Evolutionary conservation across 2,329 filamentous ascomycete genomes (phyloP).

Genomic region (Sarocladiaceae sp.): DNA sequence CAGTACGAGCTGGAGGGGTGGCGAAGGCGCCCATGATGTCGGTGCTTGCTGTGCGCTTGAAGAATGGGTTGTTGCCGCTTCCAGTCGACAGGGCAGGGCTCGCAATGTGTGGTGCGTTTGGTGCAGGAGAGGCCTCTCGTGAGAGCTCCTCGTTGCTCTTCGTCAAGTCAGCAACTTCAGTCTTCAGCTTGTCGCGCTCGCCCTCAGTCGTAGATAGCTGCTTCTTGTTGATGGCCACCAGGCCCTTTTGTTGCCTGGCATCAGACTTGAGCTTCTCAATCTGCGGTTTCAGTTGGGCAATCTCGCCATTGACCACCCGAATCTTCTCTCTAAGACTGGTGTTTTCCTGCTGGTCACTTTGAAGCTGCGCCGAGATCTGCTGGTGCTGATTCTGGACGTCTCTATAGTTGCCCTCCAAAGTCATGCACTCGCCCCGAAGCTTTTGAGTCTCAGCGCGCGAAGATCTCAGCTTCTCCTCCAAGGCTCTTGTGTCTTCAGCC

Average conservation of each 20-base stretch:
- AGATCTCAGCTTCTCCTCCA: constrained; percentile 75
- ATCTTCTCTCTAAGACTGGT: constrained; percentile 80
- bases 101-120: constrained; percentile 44
- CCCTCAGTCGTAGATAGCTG: constrained; percentile 84
- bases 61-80: constrained; percentile 92
- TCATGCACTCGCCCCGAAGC: constrained; percentile 74
- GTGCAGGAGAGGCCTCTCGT: constrained; percentile 46
- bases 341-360: constrained; percentile 87
- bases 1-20: constrained; percentile 39
- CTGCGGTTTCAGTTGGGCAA: constrained; percentile 77
- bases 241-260: constrained; percentile 88
- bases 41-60: constrained; percentile 62
- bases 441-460: constrained; percentile 78
- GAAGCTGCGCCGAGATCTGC: constrained; percentile 65
- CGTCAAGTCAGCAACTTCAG: constrained; percentile 64
- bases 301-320: constrained; percentile 71
- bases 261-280: constrained; percentile 91
- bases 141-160: constrained; percentile 55
- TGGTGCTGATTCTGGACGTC: constrained; percentile 80
- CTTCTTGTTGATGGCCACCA: constrained; percentile 98
- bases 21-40: constrained; percentile 51
- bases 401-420: constrained; percentile 72
- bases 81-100: constrained; percentile 64
- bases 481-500: constrained; percentile 72
- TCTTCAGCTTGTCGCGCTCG: constrained; percentile 81